phyloP scores from a whole-genome alignment of 1,284 basidiomycete species.

The Tausonia pullulans region DNA sequence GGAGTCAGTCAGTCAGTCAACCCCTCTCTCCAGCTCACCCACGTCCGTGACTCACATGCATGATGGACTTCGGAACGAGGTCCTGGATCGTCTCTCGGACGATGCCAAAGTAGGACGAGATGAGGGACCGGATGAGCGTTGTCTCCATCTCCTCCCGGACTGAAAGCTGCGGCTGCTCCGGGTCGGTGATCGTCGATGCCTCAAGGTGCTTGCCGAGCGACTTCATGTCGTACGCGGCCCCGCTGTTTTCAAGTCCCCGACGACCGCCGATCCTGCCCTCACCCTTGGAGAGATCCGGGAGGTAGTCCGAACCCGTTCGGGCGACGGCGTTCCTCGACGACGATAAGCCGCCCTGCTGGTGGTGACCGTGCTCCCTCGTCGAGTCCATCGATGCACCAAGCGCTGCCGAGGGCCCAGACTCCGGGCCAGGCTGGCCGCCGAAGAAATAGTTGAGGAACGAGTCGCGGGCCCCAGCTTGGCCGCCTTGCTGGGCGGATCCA shows the following conservation, averaged over 20 bases:
- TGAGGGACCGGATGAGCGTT: conserved; percentile 82
- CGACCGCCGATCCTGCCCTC: conserved; percentile 44
- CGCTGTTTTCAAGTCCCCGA: conserved; percentile 42
- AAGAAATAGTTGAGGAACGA: conserved; percentile 95
- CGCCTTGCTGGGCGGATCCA: conserved; percentile 1
- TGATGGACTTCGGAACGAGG: conserved; percentile 90
- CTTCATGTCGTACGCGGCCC: conserved; percentile 94
- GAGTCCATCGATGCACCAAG: not conserved
- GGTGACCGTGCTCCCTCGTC: not conserved
- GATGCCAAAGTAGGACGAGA: conserved; percentile 91
- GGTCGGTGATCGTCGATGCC: conserved; percentile 55
- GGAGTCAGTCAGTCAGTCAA: not conserved
- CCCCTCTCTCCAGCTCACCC: not conserved
- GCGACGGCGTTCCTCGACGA: not conserved
- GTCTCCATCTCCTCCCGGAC: conserved; percentile 93
- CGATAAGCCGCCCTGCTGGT: too few species aligned
- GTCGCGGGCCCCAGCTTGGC: conserved; percentile 48
- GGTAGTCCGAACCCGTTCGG: conserved; percentile 19
- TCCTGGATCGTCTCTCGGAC: conserved; percentile 95
- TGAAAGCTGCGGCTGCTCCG: conserved; percentile 45
- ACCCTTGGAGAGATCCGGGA: conserved; percentile 33
- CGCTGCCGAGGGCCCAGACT: conserved; percentile 5
- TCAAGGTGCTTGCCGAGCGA: conserved; percentile 92
- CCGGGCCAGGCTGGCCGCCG: conserved; percentile 44
- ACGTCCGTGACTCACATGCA: conserved; percentile 44